Percentiles rank a stretch among this genome's conserved stretches.
These are phyloP conservation scores for Geosmithia morbida DNA, from an alignment of 2,329 filamentous ascomycete genomes.

Conservation along the genomic window DNA sequence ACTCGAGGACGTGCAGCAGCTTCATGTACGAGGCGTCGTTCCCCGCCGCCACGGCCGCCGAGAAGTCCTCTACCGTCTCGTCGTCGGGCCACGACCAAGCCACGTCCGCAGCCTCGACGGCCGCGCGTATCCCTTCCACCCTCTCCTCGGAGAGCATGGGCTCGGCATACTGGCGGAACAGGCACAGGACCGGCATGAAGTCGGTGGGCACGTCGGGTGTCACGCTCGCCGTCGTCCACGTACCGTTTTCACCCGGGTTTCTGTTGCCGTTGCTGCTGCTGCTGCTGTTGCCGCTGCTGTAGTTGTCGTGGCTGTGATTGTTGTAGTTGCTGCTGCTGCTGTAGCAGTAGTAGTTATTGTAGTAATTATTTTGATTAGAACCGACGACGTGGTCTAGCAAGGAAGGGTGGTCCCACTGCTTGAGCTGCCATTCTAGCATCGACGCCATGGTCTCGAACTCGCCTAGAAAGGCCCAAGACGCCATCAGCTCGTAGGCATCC, in stretches of 20 bases:
- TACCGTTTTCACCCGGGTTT: too few species aligned
- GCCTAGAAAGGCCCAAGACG: conserved; percentile 44
- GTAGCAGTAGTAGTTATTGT: too few species aligned
- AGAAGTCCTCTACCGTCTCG: conserved; percentile 18
- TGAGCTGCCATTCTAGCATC: conserved; percentile 43
- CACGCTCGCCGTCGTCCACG: too few species aligned
- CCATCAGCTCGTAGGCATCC: conserved; percentile 44
- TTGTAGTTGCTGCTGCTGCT: conserved; percentile 1
- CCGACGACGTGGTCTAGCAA: conserved; percentile 15
- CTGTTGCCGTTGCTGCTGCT: conserved; percentile 9
- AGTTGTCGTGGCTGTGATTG: not conserved
- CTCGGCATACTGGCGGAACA: conserved; percentile 32
- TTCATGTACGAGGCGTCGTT: conserved; percentile 9
- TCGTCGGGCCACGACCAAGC: conserved; percentile 24
- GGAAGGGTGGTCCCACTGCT: conserved; percentile 23
- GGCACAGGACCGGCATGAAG: conserved; percentile 24
- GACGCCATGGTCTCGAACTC: conserved; percentile 43
- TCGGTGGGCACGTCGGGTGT: conserved; percentile 9
- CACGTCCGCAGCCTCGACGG: conserved; percentile 10
- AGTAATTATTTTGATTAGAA: too few species aligned
- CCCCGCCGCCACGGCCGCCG: not conserved
- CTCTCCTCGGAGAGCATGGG: conserved; percentile 19
- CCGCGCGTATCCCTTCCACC: conserved; percentile 14
- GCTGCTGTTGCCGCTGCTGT: not conserved
- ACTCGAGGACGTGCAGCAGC: conserved; percentile 11